Evolutionary conservation across 1,284 basidiomycete genomes (phyloP), one percentile per base, ranked within the genome.

Genomic region (Polyporus tsugae): DNA sequence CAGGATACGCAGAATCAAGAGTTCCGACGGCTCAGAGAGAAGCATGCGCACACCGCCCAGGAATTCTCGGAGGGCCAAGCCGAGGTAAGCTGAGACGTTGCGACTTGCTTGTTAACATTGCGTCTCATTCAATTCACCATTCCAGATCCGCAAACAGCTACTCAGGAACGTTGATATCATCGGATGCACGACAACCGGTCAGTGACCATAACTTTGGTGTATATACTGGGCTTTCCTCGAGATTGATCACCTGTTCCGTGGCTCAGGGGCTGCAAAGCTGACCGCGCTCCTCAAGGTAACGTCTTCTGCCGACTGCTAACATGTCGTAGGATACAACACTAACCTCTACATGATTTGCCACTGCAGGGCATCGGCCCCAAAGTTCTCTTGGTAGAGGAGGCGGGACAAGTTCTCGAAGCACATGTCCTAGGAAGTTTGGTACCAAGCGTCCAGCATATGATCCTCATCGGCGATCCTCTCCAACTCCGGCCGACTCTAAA

Each of bases 391-490:
- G 71, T 77, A 0, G 72, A 76, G 44, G 92, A 94, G 76, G 92
- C 92, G 0, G 92, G 92, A 0, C 92, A 94, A 79, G 91, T 94
- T 0, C 82, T 93, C 17, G 92, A 94, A 78, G 88, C 91, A 2
- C 92, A 94, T 72, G 81, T 92, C 13, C 76, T 93, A 0, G 86
- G 85, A 1, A 85, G 82, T 59, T 82, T 92, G 1, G 89, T 91
- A 3, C 87, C 86, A 0, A 72, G 67, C 22, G 69, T 76, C 4
- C 73, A 76, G 55, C 75, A 77, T 46, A 55, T 78, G 44, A 60
- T 78, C 68, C 59, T 62, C 35, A 70, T 72, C 29, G 76, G 76
- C 9, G 76, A 77, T 49, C 76, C 92, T 0, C 80, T 86, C 2
- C 92, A 93, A 78, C 82, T 93, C 2, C 85, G 91, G 4, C 91